These are phyloP conservation scores for Leucaena leucocephala DNA, from an alignment of 306 rosid species.

Conservation along the genomic window DNA sequence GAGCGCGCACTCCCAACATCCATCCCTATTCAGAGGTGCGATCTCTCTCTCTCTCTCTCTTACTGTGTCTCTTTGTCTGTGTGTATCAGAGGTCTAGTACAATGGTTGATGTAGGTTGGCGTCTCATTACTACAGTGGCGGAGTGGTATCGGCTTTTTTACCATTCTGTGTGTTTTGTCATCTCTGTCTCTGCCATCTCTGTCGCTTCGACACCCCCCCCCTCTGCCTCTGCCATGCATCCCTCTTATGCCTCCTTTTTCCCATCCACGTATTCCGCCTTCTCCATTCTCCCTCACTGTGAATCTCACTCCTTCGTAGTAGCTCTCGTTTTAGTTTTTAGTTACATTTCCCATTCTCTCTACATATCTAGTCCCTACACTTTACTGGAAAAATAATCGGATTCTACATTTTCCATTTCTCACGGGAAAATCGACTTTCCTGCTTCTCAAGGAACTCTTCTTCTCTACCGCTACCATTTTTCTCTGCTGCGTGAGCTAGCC, in stretches of 20 bases:
- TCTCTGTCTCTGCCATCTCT: conserved; percentile 50
- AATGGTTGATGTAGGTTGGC: conserved; percentile 5
- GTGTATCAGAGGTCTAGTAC: not conserved
- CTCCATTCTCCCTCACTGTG: not conserved
- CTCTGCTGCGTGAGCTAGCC: not conserved
- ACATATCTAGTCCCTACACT: not conserved
- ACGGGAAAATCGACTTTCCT: not conserved
- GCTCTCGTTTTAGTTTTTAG: not conserved
- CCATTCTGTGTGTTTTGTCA: conserved; percentile 44
- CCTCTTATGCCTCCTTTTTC: conserved; percentile 21
- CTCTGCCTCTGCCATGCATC: conserved; percentile 23
- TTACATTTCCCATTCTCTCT: not conserved
- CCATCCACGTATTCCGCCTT: not conserved
- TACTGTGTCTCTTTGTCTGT: not conserved
- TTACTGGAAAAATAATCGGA: conserved; percentile 19
- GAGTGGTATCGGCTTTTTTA: conserved; percentile 26
- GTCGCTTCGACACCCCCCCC: conserved; percentile 32
- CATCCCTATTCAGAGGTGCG: not conserved
- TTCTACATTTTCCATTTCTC: not conserved
- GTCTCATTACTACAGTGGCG: conserved; percentile 19
- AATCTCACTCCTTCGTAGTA: not conserved
- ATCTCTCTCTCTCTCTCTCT: not conserved
- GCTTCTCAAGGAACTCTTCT: not conserved
- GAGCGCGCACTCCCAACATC: not conserved
- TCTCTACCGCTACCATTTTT: not conserved